Base-by-base conservation (phyloP, 1,139 yeast genomes). In the Oligophagozyma castellii region DNA sequence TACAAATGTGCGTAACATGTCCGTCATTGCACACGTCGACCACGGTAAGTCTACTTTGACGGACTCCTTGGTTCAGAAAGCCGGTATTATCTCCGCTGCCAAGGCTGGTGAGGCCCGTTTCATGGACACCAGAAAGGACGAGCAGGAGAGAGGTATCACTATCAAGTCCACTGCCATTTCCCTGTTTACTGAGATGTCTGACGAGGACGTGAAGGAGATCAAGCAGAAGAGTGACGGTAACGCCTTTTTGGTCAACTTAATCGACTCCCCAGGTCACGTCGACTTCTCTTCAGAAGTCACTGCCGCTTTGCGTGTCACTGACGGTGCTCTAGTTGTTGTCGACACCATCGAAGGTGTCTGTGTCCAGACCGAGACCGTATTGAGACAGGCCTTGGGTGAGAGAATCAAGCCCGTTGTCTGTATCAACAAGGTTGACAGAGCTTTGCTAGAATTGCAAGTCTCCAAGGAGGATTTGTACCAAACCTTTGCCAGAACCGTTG, bases 181-280 rank as follows among this genome's bases (percentile, higher is more conserved):
- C 51, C 77, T 89, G 62, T 89, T 67, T 72, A 75, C 95, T 55
- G 74, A 80, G 61, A 73, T 84, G 80, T 53, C 59, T 37, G 95
- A 84, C 34, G 95, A 84, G 29, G 96, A 86, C 59, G 77, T 72
- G 52, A 81, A 81, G 72, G 96, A 86, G 61, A 86, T 89, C 68
- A 68, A 73, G 64, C 96, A 89, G 71, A 84, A 86, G 73, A 78
- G 94, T 47, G 78, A 61, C 18, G 96, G 96, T 66, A 80, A 70
- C 76, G 73, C 79, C 62, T 89, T 86, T 76, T 79, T 89, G 70
- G 73, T 89, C 55, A 89, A 89, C 81, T 75, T 89, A 76, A 89
- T 89, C 56, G 98, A 89, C 67, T 89, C 98, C 53, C 98, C 98
- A 67, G 98, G 98, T 79, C 98, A 89, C 96, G 96, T 89, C 75